Evolutionary conservation across 1,139 yeast genomes (phyloP), one percentile per base, ranked within the genome.

Genomic region (Neolecta irregularis): DNA sequence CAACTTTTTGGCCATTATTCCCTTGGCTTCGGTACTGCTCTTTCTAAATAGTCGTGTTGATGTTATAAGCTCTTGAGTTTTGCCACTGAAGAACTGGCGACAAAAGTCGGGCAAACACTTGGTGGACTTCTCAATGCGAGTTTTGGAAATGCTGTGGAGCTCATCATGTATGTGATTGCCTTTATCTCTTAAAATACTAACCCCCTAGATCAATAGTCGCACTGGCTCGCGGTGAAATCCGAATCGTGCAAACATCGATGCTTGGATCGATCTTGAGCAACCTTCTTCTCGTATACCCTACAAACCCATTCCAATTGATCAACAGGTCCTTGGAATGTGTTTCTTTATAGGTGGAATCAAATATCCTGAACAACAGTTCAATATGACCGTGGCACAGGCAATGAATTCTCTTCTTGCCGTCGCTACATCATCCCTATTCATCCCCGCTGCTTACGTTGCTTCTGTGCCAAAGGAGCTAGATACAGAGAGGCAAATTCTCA

Each of bases 361-460:
- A 46, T 69, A 91, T 42, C 67, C 74, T 30, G 92, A 79, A 54
- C 98, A 88, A 56, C 67, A 68, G 3, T 88, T 91, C 60, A 85
- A 85, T 61, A 92, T 77, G 56, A 85, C 96, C 0, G 95, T 85
- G 7, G 98, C 98, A 5, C 96, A 88, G 53, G 83, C 96, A 13
- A 88, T 91, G 95, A 73, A 88, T 21, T 80, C 94, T 2, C 65
- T 88, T 46, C 70, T 88, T 74, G 93, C 93, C 1, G 71, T 88
- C 43, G 81, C 94, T 1, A 76, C 91, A 31, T 76, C 88, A 24
- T 83, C 94, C 1, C 64, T 88, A 47, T 58, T 88, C 50, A 74
- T 88, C 41, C 98, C 98, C 3, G 96, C 98, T 3, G 95, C 96
- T 0, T 88, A 85, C 69, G 83, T 79, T 53, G 81, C 93, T 8